Base-by-base conservation (phyloP, 345 rosid species). In the Kernera saxatilis region DNA sequence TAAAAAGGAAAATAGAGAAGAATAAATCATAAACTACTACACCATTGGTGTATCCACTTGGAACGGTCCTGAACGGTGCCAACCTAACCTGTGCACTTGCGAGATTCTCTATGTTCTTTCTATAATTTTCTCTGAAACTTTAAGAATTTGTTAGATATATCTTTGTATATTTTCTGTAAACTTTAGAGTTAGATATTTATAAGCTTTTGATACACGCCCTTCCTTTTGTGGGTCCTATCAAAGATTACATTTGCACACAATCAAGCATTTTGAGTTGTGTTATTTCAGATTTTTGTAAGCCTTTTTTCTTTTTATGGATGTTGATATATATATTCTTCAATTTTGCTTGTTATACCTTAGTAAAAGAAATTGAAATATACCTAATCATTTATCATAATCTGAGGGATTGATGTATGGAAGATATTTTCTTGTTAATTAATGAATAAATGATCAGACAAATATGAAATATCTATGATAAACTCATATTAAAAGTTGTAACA, bases 201-300 rank as follows among this genome's bases (percentile, higher is more conserved):
- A 55, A 57, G 21, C 72, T 66, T 66, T 74, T 66, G 44, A 57
- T 74, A 58, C 45, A 74, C 37, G 35, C 61, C 78, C 72, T 57
- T 66, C 35, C 67, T 74, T 73, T 74, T 48, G 67, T 49, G 72
- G 72, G 51, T 37, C 72, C 15, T 48, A 56, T 57, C 35, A 15
- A 37, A 39, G 67, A 74, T 66, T 21, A 50, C 14, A 56, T 27
- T 40, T 73, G 43, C 60, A 39, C 61, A 73, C 60, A 66, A 73
- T 73, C 66, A 55, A 56, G 49, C 61, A 49, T 57, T 56, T 49
- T 73, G 72, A 56, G 32, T 65, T 65, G 60, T 56, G 35, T 37
- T 46, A 65, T 45, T 26, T 56, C 5, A 26, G 26, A 26, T 9
- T 37, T 44, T n/a, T 37, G n/a, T 2, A 22, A 36, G 13, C 41